Conservation (phyloP, 208 protist species). For the Strigomonas culicis region DNA sequence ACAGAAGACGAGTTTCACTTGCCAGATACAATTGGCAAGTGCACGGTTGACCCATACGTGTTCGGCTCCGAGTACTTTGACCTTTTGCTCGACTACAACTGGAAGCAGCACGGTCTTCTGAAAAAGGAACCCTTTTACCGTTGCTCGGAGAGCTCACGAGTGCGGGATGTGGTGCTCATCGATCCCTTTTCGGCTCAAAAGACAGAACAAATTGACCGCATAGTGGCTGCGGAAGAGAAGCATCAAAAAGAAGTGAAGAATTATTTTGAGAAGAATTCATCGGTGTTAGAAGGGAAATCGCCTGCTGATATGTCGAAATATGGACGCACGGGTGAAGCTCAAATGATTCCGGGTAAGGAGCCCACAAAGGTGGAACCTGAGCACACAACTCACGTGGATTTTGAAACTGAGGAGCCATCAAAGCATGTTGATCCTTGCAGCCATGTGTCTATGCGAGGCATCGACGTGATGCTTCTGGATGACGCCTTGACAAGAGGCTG, state of each 20-base stretch:
- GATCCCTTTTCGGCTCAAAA: slow-evolving; percentile 81
- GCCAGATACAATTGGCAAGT: slow-evolving; percentile 56
- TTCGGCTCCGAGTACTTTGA: slow-evolving; percentile 87
- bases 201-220: slow-evolving; percentile 35
- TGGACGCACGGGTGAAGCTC: slow-evolving; percentile 64
- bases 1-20: slow-evolving; percentile 44
- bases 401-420: slow-evolving; percentile 21
- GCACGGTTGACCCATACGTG: slow-evolving; percentile 81
- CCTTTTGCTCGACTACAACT: slow-evolving; percentile 80
- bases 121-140: slow-evolving; percentile 28
- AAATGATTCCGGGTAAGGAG: slow-evolving; percentile 44
- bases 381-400: slow-evolving; percentile 19
- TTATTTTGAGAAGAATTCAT: slow-evolving; percentile 5
- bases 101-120: slow-evolving; percentile 41
- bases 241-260: slow-evolving; percentile 29
- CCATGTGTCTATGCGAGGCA: slow-evolving; percentile 70
- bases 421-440: slow-evolving; percentile 52
- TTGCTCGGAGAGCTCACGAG: slow-evolving; percentile 60
- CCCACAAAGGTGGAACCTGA: slow-evolving; percentile 10
- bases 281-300: neutral
- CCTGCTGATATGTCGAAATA: slow-evolving; percentile 8
- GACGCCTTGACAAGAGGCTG: slow-evolving; percentile 71
- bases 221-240: slow-evolving; percentile 34
- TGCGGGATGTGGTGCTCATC: slow-evolving; percentile 58
- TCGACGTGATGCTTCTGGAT: slow-evolving; percentile 84